These are phyloP conservation scores for Phoma sp. DNA, from an alignment of 2,329 filamentous ascomycete species.

Conservation along the genomic window DNA sequence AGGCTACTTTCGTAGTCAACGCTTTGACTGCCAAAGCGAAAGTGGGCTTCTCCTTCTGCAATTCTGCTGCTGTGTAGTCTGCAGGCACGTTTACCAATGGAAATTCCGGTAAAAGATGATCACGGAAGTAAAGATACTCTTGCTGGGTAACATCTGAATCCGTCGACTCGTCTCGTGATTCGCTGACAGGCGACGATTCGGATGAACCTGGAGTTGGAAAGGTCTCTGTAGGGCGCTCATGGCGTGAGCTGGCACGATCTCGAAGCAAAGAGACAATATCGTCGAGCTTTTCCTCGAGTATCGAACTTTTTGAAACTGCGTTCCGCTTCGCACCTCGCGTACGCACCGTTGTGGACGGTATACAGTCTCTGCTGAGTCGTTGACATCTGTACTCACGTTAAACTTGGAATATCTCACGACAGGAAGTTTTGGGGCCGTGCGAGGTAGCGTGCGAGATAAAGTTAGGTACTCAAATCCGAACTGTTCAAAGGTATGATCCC, in stretches of 20 bases:
- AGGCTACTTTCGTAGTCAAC: slow-evolving; percentile 21
- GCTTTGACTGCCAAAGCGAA: slow-evolving; percentile 28
- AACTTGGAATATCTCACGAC: no score
- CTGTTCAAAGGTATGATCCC: no score
- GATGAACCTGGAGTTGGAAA: slow-evolving; percentile 20
- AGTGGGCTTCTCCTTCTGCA: slow-evolving; percentile 18
- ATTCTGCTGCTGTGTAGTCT: slow-evolving; percentile 12
- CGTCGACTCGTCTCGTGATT: not conserved
- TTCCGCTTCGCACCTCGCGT: slow-evolving; percentile 11
- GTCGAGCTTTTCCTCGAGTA: slow-evolving; percentile 43
- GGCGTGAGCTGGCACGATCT: slow-evolving; percentile 8
- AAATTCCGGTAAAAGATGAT: slow-evolving; percentile 18
- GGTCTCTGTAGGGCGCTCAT: slow-evolving; percentile 7
- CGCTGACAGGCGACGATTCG: not conserved
- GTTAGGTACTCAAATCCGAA: no score
- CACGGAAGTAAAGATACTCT: slow-evolving; percentile 20
- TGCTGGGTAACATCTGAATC: slow-evolving; percentile 16
- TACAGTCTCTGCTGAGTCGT: slow-evolving; percentile 25
- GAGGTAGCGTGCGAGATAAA: no score
- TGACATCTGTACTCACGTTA: slow-evolving; percentile 19
- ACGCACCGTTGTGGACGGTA: slow-evolving; percentile 18
- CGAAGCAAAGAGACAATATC: slow-evolving; percentile 39
- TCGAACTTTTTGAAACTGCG: slow-evolving; percentile 16
- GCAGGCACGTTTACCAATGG: slow-evolving; percentile 21
- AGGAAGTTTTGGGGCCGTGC: no score